Evolutionary conservation across 164 flowering plant genomes (phyloP), one percentile per base, ranked within the genome.

Genomic region (Protea cynaroides): DNA sequence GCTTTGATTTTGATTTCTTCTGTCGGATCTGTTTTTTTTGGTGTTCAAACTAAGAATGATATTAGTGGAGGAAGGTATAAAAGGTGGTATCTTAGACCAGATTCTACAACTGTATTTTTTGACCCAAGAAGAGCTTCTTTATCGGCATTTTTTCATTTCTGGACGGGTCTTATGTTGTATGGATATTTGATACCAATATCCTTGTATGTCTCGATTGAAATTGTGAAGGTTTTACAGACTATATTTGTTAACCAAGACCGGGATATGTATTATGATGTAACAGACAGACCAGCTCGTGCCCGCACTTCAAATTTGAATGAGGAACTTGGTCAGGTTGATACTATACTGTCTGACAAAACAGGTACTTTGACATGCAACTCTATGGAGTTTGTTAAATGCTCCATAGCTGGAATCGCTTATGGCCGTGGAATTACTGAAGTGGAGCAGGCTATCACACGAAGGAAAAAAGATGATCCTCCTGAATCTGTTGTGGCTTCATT

Each of bases 351-450:
- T 17, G 97, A 91, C 72, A 91, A 91, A 76, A 91, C 96, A 8
- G 97, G 97, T 25, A 91, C 97, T 34, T 69, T 91, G 68, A 91
- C 96, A 7, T 84, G 97, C 70, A 91, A 91, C 76, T 89, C 96
- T 4, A 89, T 91, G 97, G 97, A 91, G 69, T 91, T 91, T 69
- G 80, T 89, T 29, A 91, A 91, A 69, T 89, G 96, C 67, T 81
- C 97, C 49, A 84, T 91, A 62, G 92, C 80, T 3, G 97, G 97
- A 14, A 68, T 69, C 66, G 73, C 85, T 58, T 92, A 92, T 75
- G 97, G 97, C 7, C 81, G 74, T 68, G 92, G 84, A 25, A 60
- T 81, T 79, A 84, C 96, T 56, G 96, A 89, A 70, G 96, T 91
- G 38, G 96, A 89, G 74, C 74, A 68, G 63, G 79, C 86, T n/a